Evolutionary conservation across 306 rosid genomes (phyloP).

Genomic region (Pterocarpus macrocarpus): DNA sequence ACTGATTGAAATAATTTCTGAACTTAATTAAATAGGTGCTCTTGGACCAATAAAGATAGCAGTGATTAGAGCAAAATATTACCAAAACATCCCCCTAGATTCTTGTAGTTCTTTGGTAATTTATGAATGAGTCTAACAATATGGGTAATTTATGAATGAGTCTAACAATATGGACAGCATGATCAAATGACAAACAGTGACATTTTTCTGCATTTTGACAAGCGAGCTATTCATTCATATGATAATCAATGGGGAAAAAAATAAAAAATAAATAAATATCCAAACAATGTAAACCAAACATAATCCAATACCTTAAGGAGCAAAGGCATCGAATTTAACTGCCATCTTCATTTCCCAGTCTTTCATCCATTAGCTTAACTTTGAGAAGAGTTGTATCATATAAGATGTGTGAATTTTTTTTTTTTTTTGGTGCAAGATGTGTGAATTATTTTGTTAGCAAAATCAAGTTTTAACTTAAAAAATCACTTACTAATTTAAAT

Average conservation of each 20-base stretch:
- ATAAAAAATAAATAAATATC: neutral
- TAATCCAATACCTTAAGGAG: neutral
- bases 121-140: neutral
- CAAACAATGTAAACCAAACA: slow-evolving; percentile 11
- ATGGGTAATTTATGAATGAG: too few relatives aligned
- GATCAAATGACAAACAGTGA: neutral
- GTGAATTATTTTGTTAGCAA: neutral
- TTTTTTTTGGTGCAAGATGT: too few relatives aligned
- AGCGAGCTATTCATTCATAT: neutral
- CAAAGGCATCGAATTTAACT: too few relatives aligned
- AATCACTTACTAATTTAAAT: neutral
- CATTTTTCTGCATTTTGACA: slow-evolving; percentile 1
- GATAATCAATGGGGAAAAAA: neutral
- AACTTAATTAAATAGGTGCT: neutral
- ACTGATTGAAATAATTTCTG: too few relatives aligned
- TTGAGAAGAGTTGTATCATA: neutral
- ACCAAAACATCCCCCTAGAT: neutral
- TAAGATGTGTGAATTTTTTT: neutral
- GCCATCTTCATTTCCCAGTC: too few relatives aligned
- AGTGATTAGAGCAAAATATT: neutral
- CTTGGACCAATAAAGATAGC: neutral
- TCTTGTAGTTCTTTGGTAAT: neutral
- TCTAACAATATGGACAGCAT: neutral
- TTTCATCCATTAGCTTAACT: too few relatives aligned
- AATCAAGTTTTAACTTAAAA: neutral